Evolutionary conservation across 441 rosid species (phyloP).

Genomic region (Isatis lusitanica): DNA sequence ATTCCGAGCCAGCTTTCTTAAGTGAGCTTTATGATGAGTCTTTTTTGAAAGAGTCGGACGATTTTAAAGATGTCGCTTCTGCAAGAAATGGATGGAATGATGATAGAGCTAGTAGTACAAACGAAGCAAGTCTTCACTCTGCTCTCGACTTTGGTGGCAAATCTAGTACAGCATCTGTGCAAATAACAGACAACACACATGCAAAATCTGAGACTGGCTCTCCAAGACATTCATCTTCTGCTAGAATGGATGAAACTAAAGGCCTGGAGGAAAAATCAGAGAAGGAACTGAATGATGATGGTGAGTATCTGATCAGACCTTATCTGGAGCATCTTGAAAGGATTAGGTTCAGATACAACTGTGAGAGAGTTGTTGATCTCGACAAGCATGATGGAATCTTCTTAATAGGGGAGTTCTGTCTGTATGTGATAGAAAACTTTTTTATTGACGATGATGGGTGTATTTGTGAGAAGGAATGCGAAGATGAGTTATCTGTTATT

Average conservation of each 20-base stretch:
- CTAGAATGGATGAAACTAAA: conserved; percentile 65
- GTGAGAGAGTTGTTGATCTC: conserved; percentile 97
- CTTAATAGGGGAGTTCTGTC: conserved; percentile 89
- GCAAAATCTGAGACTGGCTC: conserved; percentile 87
- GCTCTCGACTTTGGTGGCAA: conserved; percentile 92
- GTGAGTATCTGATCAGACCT: conserved; percentile 98
- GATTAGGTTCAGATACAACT: conserved; percentile 89
- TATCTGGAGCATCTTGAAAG: conserved; percentile 95
- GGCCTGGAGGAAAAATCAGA: conserved; percentile 73
- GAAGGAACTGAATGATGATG: conserved; percentile 92
- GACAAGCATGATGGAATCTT: conserved; percentile 99
- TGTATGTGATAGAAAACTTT: conserved; percentile 96
- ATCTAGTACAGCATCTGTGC: conserved; percentile 76
- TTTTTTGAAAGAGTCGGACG: conserved; percentile 53
- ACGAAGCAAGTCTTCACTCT: conserved; percentile 96
- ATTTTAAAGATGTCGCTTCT: conserved; percentile 51
- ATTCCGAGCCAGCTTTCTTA: conserved; percentile 61
- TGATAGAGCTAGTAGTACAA: conserved; percentile 77
- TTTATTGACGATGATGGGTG: conserved; percentile 83
- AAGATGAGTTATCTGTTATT: conserved; percentile 98
- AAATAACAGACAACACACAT: conserved; percentile 70
- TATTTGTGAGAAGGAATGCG: conserved; percentile 97
- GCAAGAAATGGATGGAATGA: conserved; percentile 82
- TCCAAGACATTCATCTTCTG: conserved; percentile 75
- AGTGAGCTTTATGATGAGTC: conserved; percentile 65